Evolutionary conservation across 2,329 filamentous ascomycete genomes (phyloP).

Genomic region (Aschersonia sp.): DNA sequence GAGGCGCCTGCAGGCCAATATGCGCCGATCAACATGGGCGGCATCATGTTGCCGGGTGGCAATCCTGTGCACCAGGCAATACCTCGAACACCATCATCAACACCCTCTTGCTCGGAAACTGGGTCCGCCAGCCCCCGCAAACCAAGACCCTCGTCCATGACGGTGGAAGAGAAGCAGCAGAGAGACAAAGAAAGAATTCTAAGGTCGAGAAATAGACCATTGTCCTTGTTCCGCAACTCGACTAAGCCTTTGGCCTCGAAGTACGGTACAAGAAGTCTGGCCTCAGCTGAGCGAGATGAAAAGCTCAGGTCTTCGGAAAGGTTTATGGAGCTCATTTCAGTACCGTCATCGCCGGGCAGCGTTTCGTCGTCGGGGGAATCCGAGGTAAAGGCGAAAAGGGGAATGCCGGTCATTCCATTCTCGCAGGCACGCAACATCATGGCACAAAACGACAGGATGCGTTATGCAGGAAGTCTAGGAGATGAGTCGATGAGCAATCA

Average conservation of each 20-base stretch:
- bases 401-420: neutral
- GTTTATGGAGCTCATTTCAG: neutral
- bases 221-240: neutral
- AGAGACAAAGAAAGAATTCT: neutral
- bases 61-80: neutral
- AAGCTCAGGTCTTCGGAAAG: neutral
- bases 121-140: neutral
- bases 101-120: neutral
- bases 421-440: neutral
- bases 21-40: conserved; percentile 1
- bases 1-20: neutral
- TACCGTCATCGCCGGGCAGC: neutral
- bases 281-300: neutral
- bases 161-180: neutral
- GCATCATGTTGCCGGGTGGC: conserved; percentile 3
- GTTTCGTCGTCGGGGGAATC: neutral
- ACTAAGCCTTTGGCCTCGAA: neutral
- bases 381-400: neutral
- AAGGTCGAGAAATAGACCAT: neutral
- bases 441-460: neutral
- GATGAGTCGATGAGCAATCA: no score
- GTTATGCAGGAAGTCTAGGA: no score
- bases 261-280: neutral
- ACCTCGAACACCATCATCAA: neutral
- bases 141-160: neutral